Evolutionary conservation across 2,329 filamentous ascomycete genomes (phyloP), one percentile per base, ranked within the genome.

Genomic region (Cordyceps farinosa): DNA sequence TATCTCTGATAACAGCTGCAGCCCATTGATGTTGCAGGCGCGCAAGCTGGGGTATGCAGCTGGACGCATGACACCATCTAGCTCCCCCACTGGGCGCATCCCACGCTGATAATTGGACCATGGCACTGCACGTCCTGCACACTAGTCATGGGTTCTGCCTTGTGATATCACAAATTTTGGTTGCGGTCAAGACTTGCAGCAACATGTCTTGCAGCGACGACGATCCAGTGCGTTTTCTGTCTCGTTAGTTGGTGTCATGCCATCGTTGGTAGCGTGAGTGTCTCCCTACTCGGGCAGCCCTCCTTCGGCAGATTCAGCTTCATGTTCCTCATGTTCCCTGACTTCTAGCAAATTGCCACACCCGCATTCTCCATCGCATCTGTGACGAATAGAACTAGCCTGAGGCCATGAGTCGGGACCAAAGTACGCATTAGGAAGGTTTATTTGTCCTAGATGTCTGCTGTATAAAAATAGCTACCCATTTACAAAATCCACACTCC

Each of bases 31-130:
- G 48, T 59, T 45, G 55, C 50, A 53, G 50, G 36, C 30, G 52
- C 34, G 52, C 30, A 50, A 42, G 27, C 32, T 40, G 48, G 51
- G 51, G 59, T n/a, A 62, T 62, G 52, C 60, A 56, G 51, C 52
- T 50, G 45, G 53, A 62, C 60, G 60, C 60, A 56, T 62, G 60
- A 62, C 60, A 62, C 60, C 53, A 27, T 56, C 45, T 56, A 29
- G 10, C 51, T 50, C 60, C 34, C 38, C 44, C 60, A 50, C 51
- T 17, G n/a, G 60, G 60, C 29, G 13, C 47, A 55, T 47, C 60
- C 60, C 29, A n/a, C 27, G 32, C 44, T 51, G 59, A 42, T 54
- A 29, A 62, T 62, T 62, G 60, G 60, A 44, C 52, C 27, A 62
- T 56, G 44, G 34, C 34, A 17, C 45, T 51, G 52, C 60, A 51